Conservation (phyloP, 176 grass and related monocot genomes). For the Cenchrus americanus region DNA sequence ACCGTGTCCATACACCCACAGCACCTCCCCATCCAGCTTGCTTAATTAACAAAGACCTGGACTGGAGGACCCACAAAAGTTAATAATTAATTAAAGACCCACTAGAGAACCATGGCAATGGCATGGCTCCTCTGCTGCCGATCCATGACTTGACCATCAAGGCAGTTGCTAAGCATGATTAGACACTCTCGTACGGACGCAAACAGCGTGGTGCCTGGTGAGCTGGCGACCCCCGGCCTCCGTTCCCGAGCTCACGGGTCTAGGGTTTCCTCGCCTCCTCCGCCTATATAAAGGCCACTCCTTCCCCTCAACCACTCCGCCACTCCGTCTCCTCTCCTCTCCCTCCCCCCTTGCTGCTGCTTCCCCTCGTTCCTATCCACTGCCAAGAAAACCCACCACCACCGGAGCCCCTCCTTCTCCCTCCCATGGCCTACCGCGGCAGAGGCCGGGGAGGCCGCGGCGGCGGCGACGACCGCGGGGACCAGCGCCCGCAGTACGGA, state of each 20-base stretch:
- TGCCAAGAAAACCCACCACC: background rate
- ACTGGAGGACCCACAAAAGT: rapidly evolving
- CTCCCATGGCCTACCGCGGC: conserved; percentile 50
- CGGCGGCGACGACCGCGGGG: conserved; percentile 18
- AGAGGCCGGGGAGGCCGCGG: conserved; percentile 38
- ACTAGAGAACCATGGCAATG: background rate
- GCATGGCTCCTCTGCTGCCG: background rate
- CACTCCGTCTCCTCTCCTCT: background rate
- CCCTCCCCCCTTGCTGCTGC: too few species aligned
- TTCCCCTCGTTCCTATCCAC: background rate
- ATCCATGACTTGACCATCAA: background rate
- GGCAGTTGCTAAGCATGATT: background rate
- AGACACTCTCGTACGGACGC: background rate
- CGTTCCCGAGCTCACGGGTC: background rate
- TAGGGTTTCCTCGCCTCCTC: conserved; percentile 26
- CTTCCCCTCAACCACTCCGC: background rate
- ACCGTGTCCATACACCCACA: background rate
- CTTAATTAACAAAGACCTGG: conserved; percentile 1
- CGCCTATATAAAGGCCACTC: conserved; percentile 9
- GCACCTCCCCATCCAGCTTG: too few species aligned
- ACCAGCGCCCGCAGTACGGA: background rate
- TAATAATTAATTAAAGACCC: background rate
- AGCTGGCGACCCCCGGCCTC: background rate
- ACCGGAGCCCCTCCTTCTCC: background rate
- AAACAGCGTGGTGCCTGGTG: background rate